A percentile compares a stretch with the other conserved stretches of the same genome.
phyloP scores from a whole-genome alignment of 2,329 filamentous ascomycete species.

The Colletotrichum tropicicola region DNA sequence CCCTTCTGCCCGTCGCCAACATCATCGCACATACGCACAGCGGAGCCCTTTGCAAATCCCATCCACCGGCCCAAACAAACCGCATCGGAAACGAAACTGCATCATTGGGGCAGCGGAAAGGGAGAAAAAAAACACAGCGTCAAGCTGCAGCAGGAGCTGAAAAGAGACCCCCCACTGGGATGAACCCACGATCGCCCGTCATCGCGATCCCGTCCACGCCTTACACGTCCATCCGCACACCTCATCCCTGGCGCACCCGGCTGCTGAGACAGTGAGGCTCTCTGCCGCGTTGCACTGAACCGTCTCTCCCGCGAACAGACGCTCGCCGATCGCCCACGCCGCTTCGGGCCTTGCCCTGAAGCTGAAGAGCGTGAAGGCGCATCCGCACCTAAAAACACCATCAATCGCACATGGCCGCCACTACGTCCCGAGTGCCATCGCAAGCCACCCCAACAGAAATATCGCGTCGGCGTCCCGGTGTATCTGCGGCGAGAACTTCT shows the following conservation, averaged over 20 bases:
- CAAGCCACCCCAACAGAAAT: constrained; percentile 25
- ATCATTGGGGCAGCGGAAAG: not conserved
- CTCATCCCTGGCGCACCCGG: constrained; percentile 1
- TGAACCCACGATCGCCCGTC: constrained; percentile 18
- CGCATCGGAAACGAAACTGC: not conserved
- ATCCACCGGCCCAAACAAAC: not conserved
- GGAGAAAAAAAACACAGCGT: too few species aligned
- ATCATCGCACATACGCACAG: constrained; percentile 4
- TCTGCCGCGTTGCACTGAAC: constrained; percentile 19
- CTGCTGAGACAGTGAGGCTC: constrained; percentile 9
- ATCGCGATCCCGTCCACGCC: constrained; percentile 15
- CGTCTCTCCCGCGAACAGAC: constrained; percentile 21
- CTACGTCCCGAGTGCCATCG: not conserved
- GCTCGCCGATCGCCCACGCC: not conserved
- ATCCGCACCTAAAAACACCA: not conserved
- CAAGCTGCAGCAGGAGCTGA: too few species aligned
- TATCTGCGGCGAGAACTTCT: not conserved
- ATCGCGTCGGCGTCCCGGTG: not conserved
- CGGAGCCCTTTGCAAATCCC: not conserved
- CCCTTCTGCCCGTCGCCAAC: not conserved
- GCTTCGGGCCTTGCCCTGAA: not conserved
- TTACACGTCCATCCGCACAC: constrained; percentile 4
- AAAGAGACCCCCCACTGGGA: not conserved
- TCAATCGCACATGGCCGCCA: constrained; percentile 17
- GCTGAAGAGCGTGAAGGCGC: not conserved